Conservation (phyloP, 495 filamentous ascomycete genomes). For the Xylaria grammica region DNA sequence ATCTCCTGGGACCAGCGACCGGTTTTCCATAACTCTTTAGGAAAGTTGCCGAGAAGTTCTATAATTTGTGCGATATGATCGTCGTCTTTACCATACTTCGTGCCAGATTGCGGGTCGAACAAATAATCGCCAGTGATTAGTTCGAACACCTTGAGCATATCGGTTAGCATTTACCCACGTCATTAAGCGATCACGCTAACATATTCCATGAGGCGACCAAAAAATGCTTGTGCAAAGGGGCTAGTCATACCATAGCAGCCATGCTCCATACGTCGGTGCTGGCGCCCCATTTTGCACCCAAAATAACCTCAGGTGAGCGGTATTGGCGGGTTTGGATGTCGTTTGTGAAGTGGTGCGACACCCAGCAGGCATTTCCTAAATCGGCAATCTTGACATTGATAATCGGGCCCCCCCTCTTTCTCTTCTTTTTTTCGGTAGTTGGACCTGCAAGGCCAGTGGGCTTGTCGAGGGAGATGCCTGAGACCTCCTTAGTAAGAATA, state of each 20-base stretch:
- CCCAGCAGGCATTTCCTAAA: slow-evolving; percentile 98
- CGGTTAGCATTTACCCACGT: slow-evolving; percentile 22
- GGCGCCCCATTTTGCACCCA: slow-evolving; percentile 97
- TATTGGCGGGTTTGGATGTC: slow-evolving; percentile 99
- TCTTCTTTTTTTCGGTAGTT: slow-evolving; percentile 57
- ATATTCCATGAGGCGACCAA: neutral
- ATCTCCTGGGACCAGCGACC: slow-evolving; percentile 99
- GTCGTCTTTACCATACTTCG: slow-evolving; percentile 99
- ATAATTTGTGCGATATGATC: slow-evolving; percentile 99
- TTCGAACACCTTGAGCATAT: slow-evolving; percentile 77
- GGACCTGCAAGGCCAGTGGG: slow-evolving; percentile 47
- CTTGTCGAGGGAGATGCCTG: slow-evolving; percentile 92
- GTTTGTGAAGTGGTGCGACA: slow-evolving; percentile 98
- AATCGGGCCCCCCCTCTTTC: slow-evolving; percentile 61
- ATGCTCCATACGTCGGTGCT: slow-evolving; percentile 99
- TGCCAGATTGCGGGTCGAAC: slow-evolving; percentile 98
- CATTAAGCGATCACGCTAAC: slow-evolving; percentile 4
- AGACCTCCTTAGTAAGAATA: slow-evolving; percentile 87
- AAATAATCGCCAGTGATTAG: slow-evolving; percentile 98
- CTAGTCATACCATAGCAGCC: slow-evolving; percentile 89
- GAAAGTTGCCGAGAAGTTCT: slow-evolving; percentile 92
- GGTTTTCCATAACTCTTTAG: slow-evolving; percentile 84
- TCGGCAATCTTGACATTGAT: slow-evolving; percentile 99
- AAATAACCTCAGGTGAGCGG: slow-evolving; percentile 93
- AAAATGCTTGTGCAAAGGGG: neutral